A percentile compares a stretch with the other conserved stretches of the same genome.
Conservation (phyloP, 495 filamentous ascomycete species). For the Penicillium alfredii region DNA sequence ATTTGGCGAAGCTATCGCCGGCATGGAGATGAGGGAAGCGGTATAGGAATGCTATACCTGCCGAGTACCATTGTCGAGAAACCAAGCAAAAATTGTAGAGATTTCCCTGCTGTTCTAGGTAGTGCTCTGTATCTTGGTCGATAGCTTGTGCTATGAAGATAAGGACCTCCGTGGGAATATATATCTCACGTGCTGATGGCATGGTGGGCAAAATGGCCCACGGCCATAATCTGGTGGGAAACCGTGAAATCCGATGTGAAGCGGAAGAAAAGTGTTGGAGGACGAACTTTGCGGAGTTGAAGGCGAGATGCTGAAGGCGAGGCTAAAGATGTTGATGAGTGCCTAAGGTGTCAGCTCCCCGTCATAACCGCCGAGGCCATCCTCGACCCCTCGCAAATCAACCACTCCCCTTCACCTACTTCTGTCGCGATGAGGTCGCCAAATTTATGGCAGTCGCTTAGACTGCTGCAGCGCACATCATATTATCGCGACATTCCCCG, state of each 20-base stretch:
- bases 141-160: conserved; percentile 34
- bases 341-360: background rate
- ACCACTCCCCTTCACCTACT: background rate
- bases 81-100: conserved; percentile 54
- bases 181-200: too few relatives aligned
- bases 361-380: too few relatives aligned
- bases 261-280: too few relatives aligned
- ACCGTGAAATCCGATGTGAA: too few relatives aligned
- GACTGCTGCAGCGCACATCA: conserved; percentile 24
- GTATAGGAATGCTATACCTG: conserved; percentile 52
- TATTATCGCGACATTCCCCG: conserved; percentile 10
- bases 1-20: conserved; percentile 51
- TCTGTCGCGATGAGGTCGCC: conserved; percentile 22
- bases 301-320: too few relatives aligned
- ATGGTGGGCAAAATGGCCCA: too few relatives aligned
- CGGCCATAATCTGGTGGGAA: too few relatives aligned
- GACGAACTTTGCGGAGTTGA: too few relatives aligned
- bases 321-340: too few relatives aligned
- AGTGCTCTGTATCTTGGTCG: conserved; percentile 3
- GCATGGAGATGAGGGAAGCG: conserved; percentile 38
- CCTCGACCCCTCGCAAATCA: conserved; percentile 2
- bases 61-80: conserved; percentile 60
- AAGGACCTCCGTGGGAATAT: conserved; percentile 49
- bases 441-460: conserved; percentile 24
- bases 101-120: conserved; percentile 25